Evolutionary conservation across 2,329 filamentous ascomycete genomes (phyloP), one percentile per base, ranked within the genome.

Genomic region (Aspergillus udagawae): DNA sequence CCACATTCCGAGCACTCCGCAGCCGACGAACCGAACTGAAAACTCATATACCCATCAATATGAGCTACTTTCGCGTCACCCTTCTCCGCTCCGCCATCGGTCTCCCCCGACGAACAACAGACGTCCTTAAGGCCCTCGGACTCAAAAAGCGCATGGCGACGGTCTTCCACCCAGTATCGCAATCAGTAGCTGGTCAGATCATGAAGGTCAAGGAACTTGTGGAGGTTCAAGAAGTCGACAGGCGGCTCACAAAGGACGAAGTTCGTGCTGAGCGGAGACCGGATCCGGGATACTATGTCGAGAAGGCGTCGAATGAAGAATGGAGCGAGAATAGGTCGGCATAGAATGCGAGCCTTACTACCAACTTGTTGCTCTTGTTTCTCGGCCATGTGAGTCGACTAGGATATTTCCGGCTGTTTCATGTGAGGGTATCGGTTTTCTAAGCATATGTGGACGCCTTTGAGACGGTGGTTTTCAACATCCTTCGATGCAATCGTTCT

Each of bases 201-300:
- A 88, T 97, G 82, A 88, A 89, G 75, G 91, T 97, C 67, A 97
- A 97, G 80, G 92, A 97, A 78, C 80, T 97, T 61, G 90, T 97
- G 49, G 82, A 85, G 54, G 91, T 96, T 38, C 80, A 86, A 64
- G 92, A 96, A 77, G 91, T 95, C 48, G 85, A 87, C 35, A 73
- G 77, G 60, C 74, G 82, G 32, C 72, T 91, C 75, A 87, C 81
- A 7, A 84, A 85, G 70, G 75, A 77, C 55, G 84, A 96, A 79
- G 82, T 96, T 69, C 86, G 86, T 77, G 83, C 82, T 52, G 80
- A 84, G 76, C 79, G 92, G 73, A 86, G 82, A 74, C 91, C 92
- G 3, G 90, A 93, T 60, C 79, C 82, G 1, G 92, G 92, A 1
- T 97, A 92, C 69, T 93, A 86, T 67, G 71, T 96, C 59, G 91